A percentile compares a stretch with the other conserved stretches of the same genome.
These are phyloP conservation scores for Tricholomella constricta DNA, from an alignment of 768 basidiomycete species.

Conservation along the genomic window DNA sequence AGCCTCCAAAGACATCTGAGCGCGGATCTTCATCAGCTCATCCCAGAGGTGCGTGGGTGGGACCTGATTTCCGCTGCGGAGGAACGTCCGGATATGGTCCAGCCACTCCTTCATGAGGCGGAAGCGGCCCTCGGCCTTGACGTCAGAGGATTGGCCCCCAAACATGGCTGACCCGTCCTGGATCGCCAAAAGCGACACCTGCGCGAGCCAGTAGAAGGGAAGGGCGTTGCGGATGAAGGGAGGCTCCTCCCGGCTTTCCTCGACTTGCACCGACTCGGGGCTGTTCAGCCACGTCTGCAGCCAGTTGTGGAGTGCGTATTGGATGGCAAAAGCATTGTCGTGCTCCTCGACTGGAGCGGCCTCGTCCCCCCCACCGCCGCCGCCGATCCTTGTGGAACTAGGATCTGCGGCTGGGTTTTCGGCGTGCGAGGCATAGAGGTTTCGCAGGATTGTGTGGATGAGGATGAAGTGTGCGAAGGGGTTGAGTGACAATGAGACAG, in stretches of 20 bases:
- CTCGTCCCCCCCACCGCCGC: conserved; percentile 4
- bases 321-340: conserved; percentile 33
- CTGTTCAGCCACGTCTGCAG: conserved; percentile 53
- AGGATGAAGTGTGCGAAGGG: conserved; percentile 48
- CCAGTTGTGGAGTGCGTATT: conserved; percentile 62
- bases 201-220: conserved; percentile 66
- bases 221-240: conserved; percentile 47
- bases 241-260: conserved; percentile 30
- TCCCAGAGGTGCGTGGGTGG: conserved; percentile 51
- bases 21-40: conserved; percentile 45
- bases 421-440: conserved; percentile 33
- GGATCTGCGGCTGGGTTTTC: conserved; percentile 13
- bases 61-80: conserved; percentile 43
- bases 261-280: conserved; percentile 33
- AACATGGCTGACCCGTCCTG: conserved; percentile 43
- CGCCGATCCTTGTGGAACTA: background rate
- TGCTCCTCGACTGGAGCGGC: conserved; percentile 3
- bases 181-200: conserved; percentile 52
- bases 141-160: conserved; percentile 13
- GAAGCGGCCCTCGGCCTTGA: conserved; percentile 43
- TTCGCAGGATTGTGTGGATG: conserved; percentile 46
- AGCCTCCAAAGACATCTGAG: conserved; percentile 22
- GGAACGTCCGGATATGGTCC: conserved; percentile 45
- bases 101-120: conserved; percentile 53
- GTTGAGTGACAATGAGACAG: conserved; percentile 33